Evolutionary conservation across 2,329 filamentous ascomycete genomes (phyloP), one percentile per base, ranked within the genome.

Genomic region (Colletotrichum tanaceti): DNA sequence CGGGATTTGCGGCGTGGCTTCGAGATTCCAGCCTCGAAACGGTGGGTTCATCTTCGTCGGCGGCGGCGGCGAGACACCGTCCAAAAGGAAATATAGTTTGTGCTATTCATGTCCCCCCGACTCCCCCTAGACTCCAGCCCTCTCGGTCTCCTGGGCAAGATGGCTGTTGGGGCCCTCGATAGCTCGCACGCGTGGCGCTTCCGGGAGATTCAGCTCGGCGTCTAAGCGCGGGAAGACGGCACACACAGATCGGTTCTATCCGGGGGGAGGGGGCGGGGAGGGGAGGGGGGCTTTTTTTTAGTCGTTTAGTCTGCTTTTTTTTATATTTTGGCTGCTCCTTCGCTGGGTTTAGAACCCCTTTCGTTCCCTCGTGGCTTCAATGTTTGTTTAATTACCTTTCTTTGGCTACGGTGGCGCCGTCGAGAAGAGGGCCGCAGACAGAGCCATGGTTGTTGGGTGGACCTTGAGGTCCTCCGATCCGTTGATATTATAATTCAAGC

Each of bases 151-250:
- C 24, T n/a, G n/a, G 50, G 6, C 13, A 22, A 3, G 46, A 52
- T 60, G 22, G 35, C 46, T 16, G n/a, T 50, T 32, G 22, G 32
- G 22, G 46, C 22, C 24, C 18, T 32, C 43, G 18, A 28, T 59
- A 32, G 58, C 46, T 20, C 11, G 4, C 22, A n/a, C 20, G n/a
- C 32, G 46, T 59, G 57, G 57, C 57, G 43, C 20, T 13, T 24
- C 16, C 46, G 2, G n/a, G 20, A 18, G 39, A 2, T 32, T 60
- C 58, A 60, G 58, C 58, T 50, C 13, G 9, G 22, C 46, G 43
- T 35, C 44, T 35, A 39, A 59, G 54, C 44, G 35, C 61, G 32
- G 58, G 5, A 49, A 24, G n/a, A 41, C 39, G 28, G 43, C 44
- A 49, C 32, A 18, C 44, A 49, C 32, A 18, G 7, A n/a, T 22